These are phyloP conservation scores for Leccinum sublutescens DNA, from an alignment of 768 basidiomycete species.

Conservation along the genomic window DNA sequence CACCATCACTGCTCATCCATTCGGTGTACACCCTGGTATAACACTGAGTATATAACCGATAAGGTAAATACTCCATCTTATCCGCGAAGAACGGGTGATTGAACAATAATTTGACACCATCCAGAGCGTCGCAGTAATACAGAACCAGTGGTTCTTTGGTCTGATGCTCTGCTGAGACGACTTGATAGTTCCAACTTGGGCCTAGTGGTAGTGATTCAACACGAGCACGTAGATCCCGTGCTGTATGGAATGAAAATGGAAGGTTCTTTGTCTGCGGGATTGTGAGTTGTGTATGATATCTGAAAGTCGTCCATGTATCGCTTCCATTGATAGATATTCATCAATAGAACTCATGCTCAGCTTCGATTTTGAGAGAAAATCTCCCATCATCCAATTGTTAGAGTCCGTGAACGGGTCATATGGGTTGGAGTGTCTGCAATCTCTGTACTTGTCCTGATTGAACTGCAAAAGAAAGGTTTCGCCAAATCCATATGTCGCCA, in stretches of 20 bases:
- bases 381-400: conserved; percentile 33
- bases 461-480: background rate
- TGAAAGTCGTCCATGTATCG: conserved; percentile 18
- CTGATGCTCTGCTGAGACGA: background rate
- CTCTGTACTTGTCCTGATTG: background rate
- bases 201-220: background rate
- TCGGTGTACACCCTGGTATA: conserved; percentile 15
- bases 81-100: background rate
- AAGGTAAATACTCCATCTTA: background rate
- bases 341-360: conserved; percentile 33
- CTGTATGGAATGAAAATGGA: too few relatives aligned
- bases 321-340: conserved; percentile 26
- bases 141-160: background rate
- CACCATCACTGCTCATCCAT: conserved; percentile 17
- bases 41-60: background rate
- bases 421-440: background rate
- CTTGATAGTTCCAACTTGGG: background rate
- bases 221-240: background rate
- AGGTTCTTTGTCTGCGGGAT: too few relatives aligned
- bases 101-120: background rate
- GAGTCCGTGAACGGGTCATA: conserved; percentile 35
- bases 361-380: conserved; percentile 26
- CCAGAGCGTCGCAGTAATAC: background rate
- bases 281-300: background rate
- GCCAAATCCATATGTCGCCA: background rate